phyloP scores from a whole-genome alignment of 2,329 filamentous ascomycete species.

The Aspergillus sp. region DNA sequence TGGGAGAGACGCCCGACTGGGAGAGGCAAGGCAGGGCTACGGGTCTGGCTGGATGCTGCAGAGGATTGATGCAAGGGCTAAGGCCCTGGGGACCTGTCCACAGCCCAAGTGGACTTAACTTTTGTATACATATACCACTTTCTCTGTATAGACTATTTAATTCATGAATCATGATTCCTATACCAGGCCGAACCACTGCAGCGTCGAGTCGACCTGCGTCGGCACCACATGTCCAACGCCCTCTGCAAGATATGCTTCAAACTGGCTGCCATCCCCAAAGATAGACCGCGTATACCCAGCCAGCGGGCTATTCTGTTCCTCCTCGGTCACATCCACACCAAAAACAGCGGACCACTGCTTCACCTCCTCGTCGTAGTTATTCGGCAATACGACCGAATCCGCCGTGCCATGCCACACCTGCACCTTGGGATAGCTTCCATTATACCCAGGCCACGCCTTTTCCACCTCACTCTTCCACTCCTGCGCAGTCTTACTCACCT shows the following conservation, averaged over 20 bases:
- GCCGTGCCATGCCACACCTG: conserved; percentile 13
- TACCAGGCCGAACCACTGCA: conserved; percentile 10
- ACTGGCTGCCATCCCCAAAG: not conserved
- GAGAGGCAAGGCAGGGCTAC: not conserved
- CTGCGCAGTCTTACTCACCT: not conserved
- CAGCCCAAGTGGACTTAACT: conserved; percentile 4
- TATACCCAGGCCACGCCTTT: conserved; percentile 3
- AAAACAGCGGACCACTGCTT: conserved; percentile 13
- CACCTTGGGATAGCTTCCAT: conserved; percentile 7
- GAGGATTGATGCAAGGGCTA: conserved; percentile 6
- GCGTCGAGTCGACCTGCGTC: conserved; percentile 3
- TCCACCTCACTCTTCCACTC: conserved; percentile 7
- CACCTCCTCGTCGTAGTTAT: conserved; percentile 1
- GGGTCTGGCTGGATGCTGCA: conserved; percentile 13
- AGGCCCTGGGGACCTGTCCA: conserved; percentile 7
- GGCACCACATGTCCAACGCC: conserved; percentile 14
- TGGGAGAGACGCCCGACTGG: not conserved
- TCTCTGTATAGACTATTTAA: not conserved
- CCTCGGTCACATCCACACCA: not conserved
- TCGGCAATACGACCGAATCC: not conserved
- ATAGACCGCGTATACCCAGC: conserved; percentile 9
- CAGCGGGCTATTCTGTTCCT: not conserved
- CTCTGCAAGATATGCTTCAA: conserved; percentile 8
- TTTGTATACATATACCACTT: not conserved
- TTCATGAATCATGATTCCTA: not conserved